These are phyloP conservation scores for Trypanosoma scelopori DNA, from an alignment of 208 protist species.

Conservation along the genomic window DNA sequence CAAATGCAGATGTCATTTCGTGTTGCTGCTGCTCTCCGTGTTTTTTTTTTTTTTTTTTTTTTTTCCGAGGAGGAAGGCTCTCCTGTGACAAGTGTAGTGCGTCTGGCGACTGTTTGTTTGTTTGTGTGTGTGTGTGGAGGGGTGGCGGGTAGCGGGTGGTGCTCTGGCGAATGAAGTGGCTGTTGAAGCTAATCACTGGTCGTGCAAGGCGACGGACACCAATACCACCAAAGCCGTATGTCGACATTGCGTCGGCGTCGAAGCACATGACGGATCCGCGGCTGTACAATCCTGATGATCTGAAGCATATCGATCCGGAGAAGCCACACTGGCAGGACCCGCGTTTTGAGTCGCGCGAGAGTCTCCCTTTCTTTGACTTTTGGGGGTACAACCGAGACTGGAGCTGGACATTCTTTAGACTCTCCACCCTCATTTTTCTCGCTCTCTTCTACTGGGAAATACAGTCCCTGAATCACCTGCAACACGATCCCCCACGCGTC, in stretches of 20 bases:
- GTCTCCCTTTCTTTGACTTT: slow-evolving; percentile 83
- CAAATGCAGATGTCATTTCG: too few relatives aligned
- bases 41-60: too few relatives aligned
- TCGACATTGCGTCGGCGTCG: slow-evolving; percentile 61
- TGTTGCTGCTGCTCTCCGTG: too few relatives aligned
- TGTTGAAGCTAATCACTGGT: slow-evolving; percentile 41
- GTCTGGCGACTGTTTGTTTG: too few relatives aligned
- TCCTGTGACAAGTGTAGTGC: too few relatives aligned
- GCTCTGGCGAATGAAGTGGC: slow-evolving; percentile 61
- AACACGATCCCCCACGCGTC: slow-evolving; percentile 47
- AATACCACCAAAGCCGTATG: slow-evolving; percentile 86
- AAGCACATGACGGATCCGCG: slow-evolving; percentile 72
- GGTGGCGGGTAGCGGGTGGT: too few relatives aligned
- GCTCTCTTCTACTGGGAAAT: slow-evolving; percentile 71
- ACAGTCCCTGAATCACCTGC: slow-evolving; percentile 52
- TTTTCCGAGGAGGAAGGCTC: too few relatives aligned
- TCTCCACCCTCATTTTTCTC: slow-evolving; percentile 56
- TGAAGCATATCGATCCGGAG: slow-evolving; percentile 81
- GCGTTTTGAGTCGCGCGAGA: slow-evolving; percentile 74
- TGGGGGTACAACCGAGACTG: slow-evolving; percentile 90
- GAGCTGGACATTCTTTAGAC: slow-evolving; percentile 87
- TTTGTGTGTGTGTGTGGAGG: too few relatives aligned
- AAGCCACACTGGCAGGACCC: slow-evolving; percentile 89
- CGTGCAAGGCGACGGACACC: slow-evolving; percentile 44
- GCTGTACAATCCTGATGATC: slow-evolving; percentile 60